Conservation (phyloP, 2,329 filamentous ascomycete genomes). For the Cercospora sojina region DNA sequence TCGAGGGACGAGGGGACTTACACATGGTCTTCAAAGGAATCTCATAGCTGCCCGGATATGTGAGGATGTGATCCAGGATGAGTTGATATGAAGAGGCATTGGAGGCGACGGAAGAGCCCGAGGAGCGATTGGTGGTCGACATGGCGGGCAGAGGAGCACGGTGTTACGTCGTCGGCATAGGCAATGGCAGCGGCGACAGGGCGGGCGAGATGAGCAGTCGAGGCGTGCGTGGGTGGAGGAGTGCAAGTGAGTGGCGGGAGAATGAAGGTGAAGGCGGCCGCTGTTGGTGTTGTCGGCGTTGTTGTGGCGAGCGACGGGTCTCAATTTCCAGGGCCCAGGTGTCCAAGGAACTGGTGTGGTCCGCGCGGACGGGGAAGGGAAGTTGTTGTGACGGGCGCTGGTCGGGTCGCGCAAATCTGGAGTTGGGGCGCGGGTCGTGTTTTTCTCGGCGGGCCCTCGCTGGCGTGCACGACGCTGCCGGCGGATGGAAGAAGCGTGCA, state of each 20-base stretch:
- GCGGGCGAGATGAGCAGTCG: background rate
- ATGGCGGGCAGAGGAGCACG: constrained; percentile 5
- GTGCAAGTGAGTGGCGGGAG: constrained; percentile 1
- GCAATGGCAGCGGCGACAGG: constrained; percentile 1
- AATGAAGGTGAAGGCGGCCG: background rate
- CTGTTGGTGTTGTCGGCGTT: background rate
- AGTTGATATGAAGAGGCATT: constrained; percentile 45
- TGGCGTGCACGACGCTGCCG: background rate
- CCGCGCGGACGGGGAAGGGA: background rate
- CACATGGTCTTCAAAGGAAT: constrained; percentile 66
- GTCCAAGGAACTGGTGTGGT: background rate
- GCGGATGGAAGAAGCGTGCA: background rate
- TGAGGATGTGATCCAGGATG: constrained; percentile 60
- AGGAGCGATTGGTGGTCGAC: constrained; percentile 29
- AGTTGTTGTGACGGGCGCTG: constrained; percentile 1
- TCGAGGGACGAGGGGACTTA: background rate
- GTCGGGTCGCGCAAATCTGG: background rate
- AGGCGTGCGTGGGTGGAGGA: background rate
- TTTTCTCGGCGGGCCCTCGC: background rate
- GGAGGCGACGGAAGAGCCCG: constrained; percentile 36
- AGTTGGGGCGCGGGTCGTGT: background rate
- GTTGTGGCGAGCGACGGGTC: background rate
- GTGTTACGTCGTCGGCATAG: constrained; percentile 6
- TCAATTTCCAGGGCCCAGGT: background rate
- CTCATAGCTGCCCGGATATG: constrained; percentile 63